Evolutionary conservation across 805 yeast genomes (phyloP), one percentile per base, ranked within the genome.

Genomic region (Ogataea glucozyma): DNA sequence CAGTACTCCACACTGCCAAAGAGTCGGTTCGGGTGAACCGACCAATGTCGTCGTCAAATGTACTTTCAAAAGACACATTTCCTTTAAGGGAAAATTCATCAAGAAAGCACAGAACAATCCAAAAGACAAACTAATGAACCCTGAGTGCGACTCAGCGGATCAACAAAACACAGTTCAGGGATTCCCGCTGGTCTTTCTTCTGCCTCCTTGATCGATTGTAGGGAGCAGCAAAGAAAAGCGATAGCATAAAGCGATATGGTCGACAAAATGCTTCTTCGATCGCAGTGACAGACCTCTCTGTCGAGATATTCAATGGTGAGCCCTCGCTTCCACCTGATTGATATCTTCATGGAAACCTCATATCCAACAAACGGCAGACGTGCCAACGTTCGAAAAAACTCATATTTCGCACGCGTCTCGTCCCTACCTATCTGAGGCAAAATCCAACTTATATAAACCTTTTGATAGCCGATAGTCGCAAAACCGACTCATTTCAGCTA

Each of bases 11-110:
- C n/a, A n/a, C n/a, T n/a, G n/a, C n/a, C n/a, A 30, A 30, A 30
- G 21, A 30, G 7, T 10, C 18, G 5, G 10, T 6, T 37, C 38
- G 46, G 34, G 29, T 34, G 38, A 37, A 41, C 46, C 37, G 23
- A 42, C 31, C 33, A 21, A 35, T 24, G 27, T 21, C n/a, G 17
- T 13, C 19, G 9, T 33, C 21, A 26, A 16, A 23, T n/a, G n/a
- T n/a, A n/a, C n/a, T n/a, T n/a, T n/a, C n/a, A n/a, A n/a, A n/a
- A 11, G 11, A 22, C 6, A 6, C 12, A 24, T 6, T 24, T 24
- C 27, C n/a, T 10, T 10, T 5, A 12, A 24, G 12, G n/a, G 6
- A 12, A 12, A 14, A 24, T 24, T 10, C 12, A 17, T 20, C 18
- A 30, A 26, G 31, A 27, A 37, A 37, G 30, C 35, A n/a, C n/a